Base-by-base conservation (phyloP, 1,139 yeast genomes). In the Nakaseomyces nivariensis region DNA sequence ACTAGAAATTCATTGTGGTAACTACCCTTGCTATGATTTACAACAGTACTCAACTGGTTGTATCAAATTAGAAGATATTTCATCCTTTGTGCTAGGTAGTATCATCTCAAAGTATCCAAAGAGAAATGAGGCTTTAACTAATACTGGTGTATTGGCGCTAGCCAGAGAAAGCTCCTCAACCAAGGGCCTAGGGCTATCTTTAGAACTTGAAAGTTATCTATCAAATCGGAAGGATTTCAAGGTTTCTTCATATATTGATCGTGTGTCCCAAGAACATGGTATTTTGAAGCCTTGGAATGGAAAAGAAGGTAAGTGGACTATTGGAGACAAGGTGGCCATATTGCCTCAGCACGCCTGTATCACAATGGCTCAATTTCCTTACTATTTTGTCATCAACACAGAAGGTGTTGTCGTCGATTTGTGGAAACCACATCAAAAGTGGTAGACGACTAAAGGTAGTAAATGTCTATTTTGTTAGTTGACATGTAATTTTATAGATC, bases 1-100 rank as follows among this genome's bases (percentile, higher is more conserved):
- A 1, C 67, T 85, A 48, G 95, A 85, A 58, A 64, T 85, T 22
- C 95, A 85, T 62, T 92, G 92, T 13, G 95, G 95, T 11, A 84
- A 85, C 62, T 85, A 82, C 59, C 75, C 83, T 3, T 76, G 82
- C 58, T 79, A 85, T 59, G 94, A 85, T 62, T 68, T 84, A 51
- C 95, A 85, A 60, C 94, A 85, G 63, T 74, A 80, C 22, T 76
- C 87, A 8, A 85, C 94, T 0, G 78, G 78, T 0, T 78, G 85
- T 56, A 72, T 82, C 31, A 53, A 63, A 1, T 63, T 64, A 31
- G 68, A 71, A 1, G 71, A 75, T 48, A 75, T 85, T 22, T 76
- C 94, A 0, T 71, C 81, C 38, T 68, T 69, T 11, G 81, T 84
- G 3, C 59, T 82, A 38, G 84, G 87, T 0, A 84, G 83, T 46